Evolutionary conservation across 2,329 filamentous ascomycete species (phyloP).

Genomic region (Sarocladium kiliense): DNA sequence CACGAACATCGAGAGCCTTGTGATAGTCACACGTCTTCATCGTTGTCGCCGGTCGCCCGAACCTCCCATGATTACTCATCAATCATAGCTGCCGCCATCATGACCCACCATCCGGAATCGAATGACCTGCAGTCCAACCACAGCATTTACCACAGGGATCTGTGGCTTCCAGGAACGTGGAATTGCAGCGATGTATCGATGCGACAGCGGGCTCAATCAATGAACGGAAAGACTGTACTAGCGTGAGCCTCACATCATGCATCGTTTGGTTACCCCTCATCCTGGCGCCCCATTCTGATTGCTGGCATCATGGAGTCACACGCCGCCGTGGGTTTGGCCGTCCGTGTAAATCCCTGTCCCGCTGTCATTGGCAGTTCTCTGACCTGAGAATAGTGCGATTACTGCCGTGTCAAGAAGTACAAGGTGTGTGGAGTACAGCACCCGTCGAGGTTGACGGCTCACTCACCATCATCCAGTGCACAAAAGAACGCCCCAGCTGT

Average conservation of each 20-base stretch:
- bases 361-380: neutral
- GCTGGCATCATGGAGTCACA: neutral
- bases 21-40: too few relatives aligned
- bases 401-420: constrained; percentile 18
- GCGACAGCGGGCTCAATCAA: neutral
- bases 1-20: too few relatives aligned
- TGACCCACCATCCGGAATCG: too few relatives aligned
- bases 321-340: neutral
- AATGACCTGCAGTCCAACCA: too few relatives aligned
- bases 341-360: neutral
- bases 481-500: constrained; percentile 19
- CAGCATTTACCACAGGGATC: too few relatives aligned
- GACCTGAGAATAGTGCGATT: constrained; percentile 14
- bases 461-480: constrained; percentile 15
- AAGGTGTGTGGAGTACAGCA: constrained; percentile 12
- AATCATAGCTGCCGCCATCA: too few relatives aligned
- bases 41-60: too few relatives aligned
- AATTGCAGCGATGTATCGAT: neutral
- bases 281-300: neutral
- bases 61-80: too few relatives aligned
- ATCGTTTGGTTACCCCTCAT: neutral
- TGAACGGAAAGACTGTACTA: neutral
- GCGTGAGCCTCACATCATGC: neutral
- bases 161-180: too few relatives aligned
- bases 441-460: neutral